Percentiles rank a stretch among this genome's conserved stretches.
These are phyloP conservation scores for Porogramme epimiltina DNA, from an alignment of 1,284 basidiomycete genomes.

Conservation along the genomic window DNA sequence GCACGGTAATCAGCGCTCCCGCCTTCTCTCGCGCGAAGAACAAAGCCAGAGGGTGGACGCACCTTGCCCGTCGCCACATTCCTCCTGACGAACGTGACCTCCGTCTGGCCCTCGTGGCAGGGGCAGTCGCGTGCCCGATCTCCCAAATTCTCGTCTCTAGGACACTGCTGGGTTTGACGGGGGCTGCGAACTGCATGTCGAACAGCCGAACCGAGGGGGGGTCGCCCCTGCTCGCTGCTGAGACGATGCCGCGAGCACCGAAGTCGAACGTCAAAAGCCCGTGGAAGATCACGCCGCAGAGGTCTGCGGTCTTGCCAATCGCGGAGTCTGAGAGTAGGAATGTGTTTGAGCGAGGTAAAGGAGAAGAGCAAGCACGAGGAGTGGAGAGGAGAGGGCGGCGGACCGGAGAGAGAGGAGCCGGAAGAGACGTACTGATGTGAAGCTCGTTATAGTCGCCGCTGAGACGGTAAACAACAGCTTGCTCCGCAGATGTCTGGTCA, in stretches of 20 bases:
- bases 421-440: constrained; percentile 63
- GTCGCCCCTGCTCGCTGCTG: constrained; percentile 58
- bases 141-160: constrained; percentile 83
- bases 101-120: constrained; percentile 63
- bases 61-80: constrained; percentile 73
- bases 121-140: constrained; percentile 44
- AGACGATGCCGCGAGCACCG: constrained; percentile 71
- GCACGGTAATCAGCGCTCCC: constrained; percentile 1
- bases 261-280: constrained; percentile 82
- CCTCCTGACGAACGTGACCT: constrained; percentile 74
- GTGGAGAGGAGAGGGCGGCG: not conserved
- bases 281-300: constrained; percentile 82
- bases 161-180: constrained; percentile 77
- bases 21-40: not conserved
- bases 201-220: constrained; percentile 64
- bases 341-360: too few species aligned
- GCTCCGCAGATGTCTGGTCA: constrained; percentile 73
- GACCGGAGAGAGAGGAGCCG: not conserved
- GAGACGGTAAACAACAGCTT: constrained; percentile 78
- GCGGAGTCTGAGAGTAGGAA: constrained; percentile 64
- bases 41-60: constrained; percentile 18
- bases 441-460: constrained; percentile 86
- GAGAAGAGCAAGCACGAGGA: too few species aligned
- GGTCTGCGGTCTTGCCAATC: constrained; percentile 70
- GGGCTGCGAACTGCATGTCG: constrained; percentile 75